Base-by-base conservation (phyloP, 176 grass and related monocot genomes). In the Oropetium thomaeum region DNA sequence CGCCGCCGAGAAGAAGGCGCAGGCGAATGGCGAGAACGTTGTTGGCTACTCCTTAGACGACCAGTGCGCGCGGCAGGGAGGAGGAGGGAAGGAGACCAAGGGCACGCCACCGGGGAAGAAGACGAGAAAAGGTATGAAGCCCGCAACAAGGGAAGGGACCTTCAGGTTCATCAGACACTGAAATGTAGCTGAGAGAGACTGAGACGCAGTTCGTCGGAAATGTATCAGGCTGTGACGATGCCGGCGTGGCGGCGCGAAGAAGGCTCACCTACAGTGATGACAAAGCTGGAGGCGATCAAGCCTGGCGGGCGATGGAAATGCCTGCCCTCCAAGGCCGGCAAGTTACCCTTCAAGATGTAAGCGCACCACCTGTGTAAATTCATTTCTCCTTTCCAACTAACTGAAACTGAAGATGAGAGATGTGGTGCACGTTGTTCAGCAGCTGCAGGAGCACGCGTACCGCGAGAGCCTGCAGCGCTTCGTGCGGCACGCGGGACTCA, bases 401-500 rank as follows among this genome's bases (percentile, higher is more conserved):
- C n/a, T n/a, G n/a, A 47, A 35, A 66, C 48, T 68, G 48, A 81
- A 38, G 7, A 3, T 2, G 1, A 2, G 4, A 34, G 5, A 7
- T 38, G 19, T 57, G 64, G 13, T 64, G 22, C 25, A 22, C 65
- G 27, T 37, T 31, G 28, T 69, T 73, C 89, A 86, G 86, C 71
- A 67, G 35, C n/a, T 47, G 19, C 65, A 52, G 39, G 70, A 44
- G 62, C 79, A 52, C 54, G 69, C 79, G 37, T 92, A 77, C 81
- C 65, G 54, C 33, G 86, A 79, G 17, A 92, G 82, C 65, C 66
- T 88, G 69, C 69, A 67, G 0, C 63, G 66, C 1, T 92, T 83
- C 33, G 86, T 88, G 64, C 80, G 66, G 55, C 60, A 86, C 33
- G 74, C 85, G 9, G 86, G 86, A 57, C 77, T 62, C 20, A 64